Conservation (phyloP, 1,139 yeast species). For the Taphrina deformans region DNA sequence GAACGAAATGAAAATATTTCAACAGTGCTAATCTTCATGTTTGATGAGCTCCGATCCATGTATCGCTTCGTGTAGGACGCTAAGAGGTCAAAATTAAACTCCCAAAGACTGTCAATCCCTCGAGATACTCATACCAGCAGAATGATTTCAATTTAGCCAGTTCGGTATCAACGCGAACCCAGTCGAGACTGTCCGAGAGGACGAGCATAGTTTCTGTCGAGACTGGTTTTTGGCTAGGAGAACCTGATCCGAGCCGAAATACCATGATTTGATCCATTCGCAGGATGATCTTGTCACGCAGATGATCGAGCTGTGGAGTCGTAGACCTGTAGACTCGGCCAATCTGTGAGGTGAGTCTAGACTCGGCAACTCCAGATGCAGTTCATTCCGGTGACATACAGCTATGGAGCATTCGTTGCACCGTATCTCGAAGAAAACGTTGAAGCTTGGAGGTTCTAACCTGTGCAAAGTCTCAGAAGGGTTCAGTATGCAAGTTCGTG, state of each 20-base stretch:
- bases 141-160: constrained; percentile 1
- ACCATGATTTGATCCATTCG: constrained; percentile 4
- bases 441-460: neutral
- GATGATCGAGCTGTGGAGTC: neutral
- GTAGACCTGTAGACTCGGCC: constrained; percentile 3
- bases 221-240: neutral
- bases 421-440: neutral
- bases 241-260: neutral
- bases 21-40: neutral
- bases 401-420: neutral
- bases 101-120: neutral
- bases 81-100: neutral
- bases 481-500: neutral
- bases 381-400: neutral
- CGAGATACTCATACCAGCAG: neutral
- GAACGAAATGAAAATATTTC: no score
- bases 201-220: neutral
- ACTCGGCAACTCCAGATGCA: neutral
- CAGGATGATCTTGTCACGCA: constrained; percentile 3
- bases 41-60: neutral
- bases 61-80: constrained; percentile 6
- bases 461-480: neutral
- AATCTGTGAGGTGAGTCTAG: neutral
- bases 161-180: neutral
- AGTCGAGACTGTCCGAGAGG: neutral